Base-by-base conservation (phyloP, 2,329 filamentous ascomycete genomes). In the Pseudogymnoascus sp. region DNA sequence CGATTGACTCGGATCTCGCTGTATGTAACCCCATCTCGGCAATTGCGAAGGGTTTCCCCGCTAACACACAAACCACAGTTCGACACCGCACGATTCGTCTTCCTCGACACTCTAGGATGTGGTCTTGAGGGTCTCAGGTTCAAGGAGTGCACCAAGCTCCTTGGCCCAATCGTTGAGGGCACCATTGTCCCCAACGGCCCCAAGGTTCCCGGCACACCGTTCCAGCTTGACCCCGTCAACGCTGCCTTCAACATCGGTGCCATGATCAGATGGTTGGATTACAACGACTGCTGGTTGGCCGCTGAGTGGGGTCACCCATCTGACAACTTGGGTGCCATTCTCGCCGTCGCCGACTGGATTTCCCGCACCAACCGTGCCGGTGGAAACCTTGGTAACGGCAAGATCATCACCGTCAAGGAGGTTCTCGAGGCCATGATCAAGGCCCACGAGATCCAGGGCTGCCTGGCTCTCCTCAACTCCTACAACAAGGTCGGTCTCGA, bases 281-380 rank as follows among this genome's bases (percentile, higher is more conserved):
- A 97, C 85, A 99, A 99, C 78, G 95, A 99, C 84, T 97, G 95
- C 86, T 99, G 93, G 95, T 83, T 97, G 68, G 95, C 93, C 50
- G 95, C 95, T 64, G 95, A 99, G 81, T 99, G 95, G 95, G 95
- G 95, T 65, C 95, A 99, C 78, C 95, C 95, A 67, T 97, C 93
- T 4, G 95, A 99, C 82, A 99, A 99, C 82, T 78, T 99, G 70
- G 95, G 95, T 67, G 95, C 93, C 72, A 99, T 99, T 75, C 86
- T 99, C 67, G 91, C 93, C 57, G 93, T 97, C 62, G 91, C 95
- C 65, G 95, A 99, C 82, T 99, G 95, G 95, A 86, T 96, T 74
- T 96, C 93, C 71, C 89, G 95, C 71, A 97, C 93, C 75, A 88
- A 89, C 79, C 87, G 86, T 78, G 83, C 84, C 62, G 84, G 84